These are phyloP conservation scores for Gomphus sp. DNA, from an alignment of 1,284 basidiomycete genomes.

Conservation along the genomic window DNA sequence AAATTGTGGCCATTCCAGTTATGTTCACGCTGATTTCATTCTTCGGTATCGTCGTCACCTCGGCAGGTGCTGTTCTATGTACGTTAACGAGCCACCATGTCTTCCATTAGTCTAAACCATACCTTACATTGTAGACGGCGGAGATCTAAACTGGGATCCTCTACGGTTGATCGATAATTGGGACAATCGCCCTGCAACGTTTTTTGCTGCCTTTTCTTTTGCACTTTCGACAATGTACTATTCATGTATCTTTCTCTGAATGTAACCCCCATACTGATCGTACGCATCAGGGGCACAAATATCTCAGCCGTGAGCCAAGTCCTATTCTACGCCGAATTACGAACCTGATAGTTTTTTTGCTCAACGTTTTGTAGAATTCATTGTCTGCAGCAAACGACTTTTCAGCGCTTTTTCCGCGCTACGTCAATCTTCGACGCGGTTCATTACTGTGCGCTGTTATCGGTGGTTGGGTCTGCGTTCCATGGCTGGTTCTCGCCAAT, in stretches of 20 bases:
- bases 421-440: slow-evolving; percentile 68
- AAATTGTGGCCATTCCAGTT: slow-evolving; percentile 60
- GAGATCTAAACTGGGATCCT: slow-evolving; percentile 39
- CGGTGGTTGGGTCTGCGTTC: slow-evolving; percentile 55
- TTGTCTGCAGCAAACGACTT: slow-evolving; percentile 74
- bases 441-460: slow-evolving; percentile 66
- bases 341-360: not conserved
- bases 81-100: slow-evolving; percentile 32
- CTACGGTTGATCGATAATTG: slow-evolving; percentile 51
- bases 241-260: not conserved
- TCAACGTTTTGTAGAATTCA: slow-evolving; percentile 32
- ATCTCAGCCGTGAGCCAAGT: slow-evolving; percentile 47
- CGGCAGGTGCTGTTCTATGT: slow-evolving; percentile 49
- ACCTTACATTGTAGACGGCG: slow-evolving; percentile 12
- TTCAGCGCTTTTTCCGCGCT: slow-evolving; percentile 55
- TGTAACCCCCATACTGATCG: not conserved
- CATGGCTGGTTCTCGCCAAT: slow-evolving; percentile 48
- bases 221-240: slow-evolving; percentile 45
- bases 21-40: slow-evolving; percentile 53
- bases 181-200: slow-evolving; percentile 71
- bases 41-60: slow-evolving; percentile 59
- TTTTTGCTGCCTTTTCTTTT: slow-evolving; percentile 67
- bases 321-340: slow-evolving; percentile 3
- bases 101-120: slow-evolving; percentile 15
- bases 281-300: slow-evolving; percentile 43